Conservation (phyloP, 768 basidiomycete species). For the Clitopilus hobsonii region DNA sequence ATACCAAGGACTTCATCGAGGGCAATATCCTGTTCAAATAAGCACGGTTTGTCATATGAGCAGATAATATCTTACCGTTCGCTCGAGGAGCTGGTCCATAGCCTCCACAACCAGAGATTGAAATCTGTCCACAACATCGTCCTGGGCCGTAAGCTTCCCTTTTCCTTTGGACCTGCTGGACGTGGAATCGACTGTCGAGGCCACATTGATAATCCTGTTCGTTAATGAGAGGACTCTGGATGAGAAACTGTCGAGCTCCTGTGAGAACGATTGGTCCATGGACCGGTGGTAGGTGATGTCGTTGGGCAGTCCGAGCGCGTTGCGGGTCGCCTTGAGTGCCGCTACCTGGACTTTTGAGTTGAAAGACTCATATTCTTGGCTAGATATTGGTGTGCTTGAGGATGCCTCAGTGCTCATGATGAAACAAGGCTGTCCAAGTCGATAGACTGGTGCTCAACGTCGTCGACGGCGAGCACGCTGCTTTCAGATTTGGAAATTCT, state of each 20-base stretch:
- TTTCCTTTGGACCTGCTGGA: slow-evolving; percentile 43
- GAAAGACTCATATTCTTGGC: slow-evolving; percentile 42
- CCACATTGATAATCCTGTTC: slow-evolving; percentile 56
- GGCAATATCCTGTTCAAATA: slow-evolving; percentile 58
- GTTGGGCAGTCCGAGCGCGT: slow-evolving; percentile 55
- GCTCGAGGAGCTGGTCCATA: slow-evolving; percentile 82
- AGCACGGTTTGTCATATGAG: neutral
- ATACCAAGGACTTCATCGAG: slow-evolving; percentile 76
- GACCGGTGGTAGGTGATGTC: slow-evolving; percentile 91
- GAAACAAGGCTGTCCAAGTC: neutral
- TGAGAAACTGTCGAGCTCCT: slow-evolving; percentile 67
- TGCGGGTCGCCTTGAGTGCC: slow-evolving; percentile 60
- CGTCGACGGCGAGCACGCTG: neutral
- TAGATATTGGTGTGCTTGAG: slow-evolving; percentile 9
- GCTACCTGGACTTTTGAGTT: slow-evolving; percentile 54
- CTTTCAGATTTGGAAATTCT: neutral
- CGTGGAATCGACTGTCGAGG: slow-evolving; percentile 35
- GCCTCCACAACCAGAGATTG: slow-evolving; percentile 73
- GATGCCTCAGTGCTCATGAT: slow-evolving; percentile 10
- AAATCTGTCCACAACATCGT: slow-evolving; percentile 84
- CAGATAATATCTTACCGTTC: slow-evolving; percentile 59
- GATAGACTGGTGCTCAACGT: neutral
- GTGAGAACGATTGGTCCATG: slow-evolving; percentile 66
- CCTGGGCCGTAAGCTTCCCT: slow-evolving; percentile 54
- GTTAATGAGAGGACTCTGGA: slow-evolving; percentile 60